A percentile compares a stretch with the other conserved stretches of the same genome.
Conservation (phyloP, 2,329 filamentous ascomycete genomes). For the Botrytis squamosa region DNA sequence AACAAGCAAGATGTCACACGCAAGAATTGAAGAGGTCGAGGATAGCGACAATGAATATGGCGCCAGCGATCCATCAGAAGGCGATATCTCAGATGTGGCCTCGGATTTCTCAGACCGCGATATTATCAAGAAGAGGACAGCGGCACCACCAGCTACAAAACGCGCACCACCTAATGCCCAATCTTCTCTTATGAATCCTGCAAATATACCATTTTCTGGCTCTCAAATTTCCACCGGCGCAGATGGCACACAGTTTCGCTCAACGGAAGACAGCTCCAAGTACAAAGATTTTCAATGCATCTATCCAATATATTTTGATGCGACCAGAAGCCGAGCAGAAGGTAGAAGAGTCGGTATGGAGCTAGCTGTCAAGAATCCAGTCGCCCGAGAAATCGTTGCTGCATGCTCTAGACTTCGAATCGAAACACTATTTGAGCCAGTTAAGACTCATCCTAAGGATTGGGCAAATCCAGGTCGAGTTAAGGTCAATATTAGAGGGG, state of each 20-base stretch:
- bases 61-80: constrained; percentile 75
- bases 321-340: constrained; percentile 67
- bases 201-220: constrained; percentile 42
- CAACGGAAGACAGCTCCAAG: constrained; percentile 49
- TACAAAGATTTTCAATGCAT: constrained; percentile 83
- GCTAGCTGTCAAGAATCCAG: constrained; percentile 77
- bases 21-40: constrained; percentile 88
- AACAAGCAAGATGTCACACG: constrained; percentile 67
- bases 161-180: constrained; percentile 39
- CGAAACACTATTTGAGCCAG: constrained; percentile 79
- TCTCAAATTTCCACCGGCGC: constrained; percentile 40
- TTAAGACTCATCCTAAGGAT: constrained; percentile 92
- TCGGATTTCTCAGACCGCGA: constrained; percentile 53
- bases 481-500: constrained; percentile 68
- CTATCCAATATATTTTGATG: constrained; percentile 96
- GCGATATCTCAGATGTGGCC: constrained; percentile 68
- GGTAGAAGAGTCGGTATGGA: constrained; percentile 74
- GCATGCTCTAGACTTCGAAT: constrained; percentile 74
- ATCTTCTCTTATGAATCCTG: constrained; percentile 42
- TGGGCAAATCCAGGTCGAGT: constrained; percentile 96
- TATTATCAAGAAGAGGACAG: constrained; percentile 33
- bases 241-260: constrained; percentile 41
- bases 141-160: constrained; percentile 21
- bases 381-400: constrained; percentile 85
- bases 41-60: constrained; percentile 61